phyloP scores from a whole-genome alignment of 306 rosid species.

The Fragaria ananassa region DNA sequence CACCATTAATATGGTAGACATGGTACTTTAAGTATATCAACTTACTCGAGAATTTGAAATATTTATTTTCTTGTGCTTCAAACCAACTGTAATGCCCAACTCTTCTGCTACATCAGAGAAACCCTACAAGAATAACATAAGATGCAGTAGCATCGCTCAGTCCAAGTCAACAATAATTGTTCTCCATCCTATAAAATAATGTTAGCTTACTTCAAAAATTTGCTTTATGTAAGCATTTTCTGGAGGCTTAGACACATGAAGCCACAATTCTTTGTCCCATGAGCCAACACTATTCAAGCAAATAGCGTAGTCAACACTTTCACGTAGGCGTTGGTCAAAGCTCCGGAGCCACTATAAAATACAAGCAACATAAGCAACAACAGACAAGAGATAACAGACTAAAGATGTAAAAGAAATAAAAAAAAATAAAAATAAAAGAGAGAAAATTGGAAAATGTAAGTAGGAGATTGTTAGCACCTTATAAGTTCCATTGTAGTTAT shows the following conservation, averaged over 20 bases:
- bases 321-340: constrained; percentile 91
- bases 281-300: constrained; percentile 92
- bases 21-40: constrained; percentile 20
- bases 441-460: constrained; percentile 16
- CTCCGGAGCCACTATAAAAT: constrained; percentile 88
- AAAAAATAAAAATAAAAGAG: constrained; percentile 9
- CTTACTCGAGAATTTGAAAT: constrained; percentile 97
- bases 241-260: constrained; percentile 98
- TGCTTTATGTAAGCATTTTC: constrained; percentile 88
- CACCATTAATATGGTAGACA: neutral
- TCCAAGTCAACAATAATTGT: constrained; percentile 18
- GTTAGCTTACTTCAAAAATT: constrained; percentile 71
- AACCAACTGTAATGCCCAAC: constrained; percentile 62
- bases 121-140: constrained; percentile 50
- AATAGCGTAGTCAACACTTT: constrained; percentile 90
- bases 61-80: constrained; percentile 98
- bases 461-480: constrained; percentile 49
- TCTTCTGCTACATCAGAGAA: constrained; percentile 88
- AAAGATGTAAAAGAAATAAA: constrained; percentile 3
- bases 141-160: constrained; percentile 16
- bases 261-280: constrained; percentile 88
- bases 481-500: constrained; percentile 93
- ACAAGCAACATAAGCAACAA: constrained; percentile 22
- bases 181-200: constrained; percentile 1
- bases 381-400: constrained; percentile 3